Base-by-base conservation (phyloP, 257 asterid genomes). In the Solanum peruvianum region DNA sequence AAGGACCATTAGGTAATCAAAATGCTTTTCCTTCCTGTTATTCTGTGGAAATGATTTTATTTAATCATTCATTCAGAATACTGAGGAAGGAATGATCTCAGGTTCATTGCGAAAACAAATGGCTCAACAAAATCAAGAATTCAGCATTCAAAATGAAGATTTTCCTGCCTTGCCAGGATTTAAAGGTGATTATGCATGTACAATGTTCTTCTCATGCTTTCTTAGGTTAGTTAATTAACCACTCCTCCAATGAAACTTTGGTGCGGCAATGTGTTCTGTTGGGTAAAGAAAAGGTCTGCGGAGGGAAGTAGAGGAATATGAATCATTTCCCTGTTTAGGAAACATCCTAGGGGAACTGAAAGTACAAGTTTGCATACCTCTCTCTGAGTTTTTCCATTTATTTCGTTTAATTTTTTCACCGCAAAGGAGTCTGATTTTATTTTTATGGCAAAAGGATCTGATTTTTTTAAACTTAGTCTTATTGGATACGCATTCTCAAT, bases 91-190 rank as follows among this genome's bases (percentile, higher is more conserved):
- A 66, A 45, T 87, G 73, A 45, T 91, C 89, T 91, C 92, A 97
- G 99, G 98, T 89, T 94, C 99, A 56, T 87, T 97, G 93, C 95
- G 98, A 88, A 96, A 97, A 90, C 99, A 97, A 92, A 93, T 97
- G 52, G 97, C 91, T 89, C 99, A 97, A 89, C 99, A 95, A 92
- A 97, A 96, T 92, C 99, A 97, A 89, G 99, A 97, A 91, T 97
- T 97, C 91, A 97, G 99, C 91, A 97, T 97, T 88, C 99, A 97
- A 89, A 96, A 95, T 89, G 99, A 97, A 93, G 99, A 97, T 90
- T 97, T 97, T 86, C 99, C 99, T 47, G 99, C 99, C 86, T 93
- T 97, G 84, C 98, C 98, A 85, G 99, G 99, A 88, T 94, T 92
- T 87, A 97, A 95, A 94, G 99, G 99, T 96, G 88, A 89, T 84